Evolutionary conservation across 1,139 yeast species (phyloP).

Genomic region (Candida sp.): DNA sequence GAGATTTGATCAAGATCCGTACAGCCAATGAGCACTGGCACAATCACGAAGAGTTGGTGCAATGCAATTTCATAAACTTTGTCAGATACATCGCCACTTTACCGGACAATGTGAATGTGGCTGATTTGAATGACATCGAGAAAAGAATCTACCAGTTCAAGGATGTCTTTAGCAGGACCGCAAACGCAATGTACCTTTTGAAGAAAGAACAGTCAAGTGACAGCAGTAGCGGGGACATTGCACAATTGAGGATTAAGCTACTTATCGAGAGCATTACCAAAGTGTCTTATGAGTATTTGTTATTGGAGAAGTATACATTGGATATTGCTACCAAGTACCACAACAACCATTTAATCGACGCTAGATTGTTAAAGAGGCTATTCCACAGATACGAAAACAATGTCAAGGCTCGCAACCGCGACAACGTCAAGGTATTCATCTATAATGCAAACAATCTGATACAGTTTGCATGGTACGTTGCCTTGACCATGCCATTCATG

Average conservation of each 20-base stretch:
- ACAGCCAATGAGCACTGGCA: conserved; percentile 12
- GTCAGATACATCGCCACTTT: conserved; percentile 38
- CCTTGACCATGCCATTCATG: conserved; percentile 41
- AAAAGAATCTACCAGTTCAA: conserved; percentile 35
- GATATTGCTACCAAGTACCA: conserved; percentile 41
- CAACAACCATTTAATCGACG: conserved; percentile 36
- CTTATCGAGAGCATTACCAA: conserved; percentile 38
- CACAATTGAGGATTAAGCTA: conserved; percentile 17
- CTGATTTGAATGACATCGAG: conserved; percentile 24
- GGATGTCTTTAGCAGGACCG: conserved; percentile 27
- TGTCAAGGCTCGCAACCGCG: conserved; percentile 15
- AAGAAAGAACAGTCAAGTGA: conserved; percentile 38
- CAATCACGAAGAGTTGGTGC: conserved; percentile 42
- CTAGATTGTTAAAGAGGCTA: conserved; percentile 23
- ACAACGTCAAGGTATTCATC: conserved; percentile 34
- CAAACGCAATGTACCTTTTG: conserved; percentile 27
- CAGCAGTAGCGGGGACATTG: conserved; percentile 19
- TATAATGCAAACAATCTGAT: conserved; percentile 39
- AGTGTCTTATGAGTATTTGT: conserved; percentile 43
- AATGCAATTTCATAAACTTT: conserved; percentile 43
- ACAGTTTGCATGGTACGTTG: conserved; percentile 44
- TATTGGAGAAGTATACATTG: conserved; percentile 45
- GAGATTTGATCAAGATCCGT: conserved; percentile 24
- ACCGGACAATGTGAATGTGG: conserved; percentile 23
- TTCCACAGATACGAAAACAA: conserved; percentile 25